Evolutionary conservation across 2,329 filamentous ascomycete species (phyloP), one percentile per base, ranked within the genome.

Genomic region (Sclerotinia borealis): DNA sequence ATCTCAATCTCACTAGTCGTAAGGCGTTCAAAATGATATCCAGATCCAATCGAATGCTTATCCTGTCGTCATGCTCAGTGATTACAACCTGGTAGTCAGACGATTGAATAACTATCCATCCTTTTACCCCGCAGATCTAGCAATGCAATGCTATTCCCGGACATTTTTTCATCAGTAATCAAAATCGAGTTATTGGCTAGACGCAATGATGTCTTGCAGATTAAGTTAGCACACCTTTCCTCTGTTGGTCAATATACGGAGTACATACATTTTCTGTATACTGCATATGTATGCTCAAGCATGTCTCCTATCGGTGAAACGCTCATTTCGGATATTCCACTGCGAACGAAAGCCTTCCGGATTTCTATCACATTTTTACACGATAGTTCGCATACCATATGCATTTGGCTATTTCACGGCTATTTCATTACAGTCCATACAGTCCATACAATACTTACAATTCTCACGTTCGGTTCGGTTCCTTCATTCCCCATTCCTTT

Each of bases 161-260:
- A n/a, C 36, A n/a, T 43, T 43, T 22, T 25, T 54, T 7, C n/a
- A 25, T 34, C 37, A 55, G 27, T 22, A 10, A 15, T 47, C 48
- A 41, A n/a, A n/a, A n/a, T n/a, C n/a, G n/a, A n/a, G n/a, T 47
- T 5, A 58, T 58, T 61, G 22, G 59, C 50, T n/a, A 37, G 37
- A 61, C 8, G 49, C 59, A 55, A 34, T 11, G 50, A 61, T 61
- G 49, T 61, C 49, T 61, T 55, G 59, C 59, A 61, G 29, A 37
- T 29, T 47, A 61, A 61, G 39, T 19, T 39, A 11, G n/a, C n/a
- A 34, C 27, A 22, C 31, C 15, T 61, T 27, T 25, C 19, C 59
- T 61, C 5, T 54, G 29, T 43, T 55, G 27, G n/a, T 19, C 8
- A 8, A 19, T 58, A 29, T 58, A 58, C n/a, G n/a, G n/a, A n/a